Base-by-base conservation (phyloP, 2,329 filamentous ascomycete species). In the Fusarium citri region DNA sequence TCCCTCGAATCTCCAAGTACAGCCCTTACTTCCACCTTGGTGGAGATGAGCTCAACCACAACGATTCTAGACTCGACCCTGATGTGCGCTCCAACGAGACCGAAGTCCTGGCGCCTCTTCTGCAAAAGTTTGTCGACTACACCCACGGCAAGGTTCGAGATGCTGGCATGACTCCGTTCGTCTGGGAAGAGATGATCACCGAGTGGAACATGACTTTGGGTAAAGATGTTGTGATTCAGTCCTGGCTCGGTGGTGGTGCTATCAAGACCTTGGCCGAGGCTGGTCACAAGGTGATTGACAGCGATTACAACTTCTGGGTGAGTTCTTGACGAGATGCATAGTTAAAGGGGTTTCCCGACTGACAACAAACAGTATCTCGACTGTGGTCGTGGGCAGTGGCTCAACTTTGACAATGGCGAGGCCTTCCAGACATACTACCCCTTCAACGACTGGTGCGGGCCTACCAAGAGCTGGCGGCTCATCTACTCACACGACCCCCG, bases 141-240 rank as follows among this genome's bases (percentile, higher is more conserved):
- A 89, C 90, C 73, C 92, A 94, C 78, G 83, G 80, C 30, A 87
- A 89, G 47, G 84, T 96, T 42, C 83, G 88, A 47, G 81, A 85
- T 45, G 84, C 86, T 8, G 91, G 91, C 7, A 81, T 97, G 54
- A 87, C 86, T 8, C 93, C 94, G 0, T 83, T 97, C 23, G 92
- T 94, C 2, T 97, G 94, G 94, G 93, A 97, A 78, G 94, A 97
- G 79, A 94, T 96, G 85, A 83, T 93, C 2, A 83, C 92, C 12
- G 84, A 89, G 25, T 97, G 93, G 91, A 92, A 94, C 76, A 81
- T 96, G 47, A 92, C 87, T 0, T 81, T 97, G 8, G 89, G 89
- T 4, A 79, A 85, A 16, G 89, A 94, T 73, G 89, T 92, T 1
- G 84, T 97, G 15, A 86, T 97, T 8, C 94, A 97, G 80, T 87